Percentiles rank a stretch among this genome's conserved stretches.
These are phyloP conservation scores for Colletotrichum spaethianum DNA, from an alignment of 2,329 filamentous ascomycete species.

Conservation along the genomic window DNA sequence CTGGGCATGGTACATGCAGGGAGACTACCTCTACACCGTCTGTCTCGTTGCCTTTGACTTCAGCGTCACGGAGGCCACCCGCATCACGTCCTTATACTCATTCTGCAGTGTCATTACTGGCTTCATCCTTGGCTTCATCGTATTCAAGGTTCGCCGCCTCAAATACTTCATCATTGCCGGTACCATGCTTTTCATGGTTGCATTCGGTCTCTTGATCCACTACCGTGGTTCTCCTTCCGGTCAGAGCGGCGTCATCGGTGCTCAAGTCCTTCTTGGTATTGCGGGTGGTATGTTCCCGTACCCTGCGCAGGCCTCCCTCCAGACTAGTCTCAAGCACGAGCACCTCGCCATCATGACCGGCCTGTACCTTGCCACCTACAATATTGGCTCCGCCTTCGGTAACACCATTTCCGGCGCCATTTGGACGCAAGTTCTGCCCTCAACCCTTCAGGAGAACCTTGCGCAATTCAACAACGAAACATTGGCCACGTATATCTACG, in stretches of 20 bases:
- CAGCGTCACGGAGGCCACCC: constrained; percentile 67
- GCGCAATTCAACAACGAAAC: constrained; percentile 54
- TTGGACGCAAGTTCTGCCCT: constrained; percentile 72
- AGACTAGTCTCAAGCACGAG: constrained; percentile 60
- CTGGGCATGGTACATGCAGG: constrained; percentile 74
- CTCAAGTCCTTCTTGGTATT: constrained; percentile 73
- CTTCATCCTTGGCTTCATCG: constrained; percentile 68
- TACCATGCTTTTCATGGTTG: constrained; percentile 73
- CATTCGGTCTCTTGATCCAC: constrained; percentile 75
- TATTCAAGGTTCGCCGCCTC: constrained; percentile 70
- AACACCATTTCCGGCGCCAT: constrained; percentile 73
- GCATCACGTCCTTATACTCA: constrained; percentile 72
- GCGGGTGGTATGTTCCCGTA: constrained; percentile 75
- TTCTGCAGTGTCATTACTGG: constrained; percentile 71
- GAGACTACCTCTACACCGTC: constrained; percentile 75
- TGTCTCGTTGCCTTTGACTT: constrained; percentile 74
- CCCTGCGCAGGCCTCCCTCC: constrained; percentile 61
- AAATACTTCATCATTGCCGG: constrained; percentile 76
- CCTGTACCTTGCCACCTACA: constrained; percentile 74
- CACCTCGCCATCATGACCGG: constrained; percentile 75
- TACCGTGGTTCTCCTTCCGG: constrained; percentile 69
- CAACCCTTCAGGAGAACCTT: constrained; percentile 53
- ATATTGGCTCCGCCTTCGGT: constrained; percentile 73
- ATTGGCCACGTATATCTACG: constrained; percentile 53
- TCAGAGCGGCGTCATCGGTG: constrained; percentile 72